Evolutionary conservation across 2,329 filamentous ascomycete species (phyloP).

Genomic region (Aschersonia sp.): DNA sequence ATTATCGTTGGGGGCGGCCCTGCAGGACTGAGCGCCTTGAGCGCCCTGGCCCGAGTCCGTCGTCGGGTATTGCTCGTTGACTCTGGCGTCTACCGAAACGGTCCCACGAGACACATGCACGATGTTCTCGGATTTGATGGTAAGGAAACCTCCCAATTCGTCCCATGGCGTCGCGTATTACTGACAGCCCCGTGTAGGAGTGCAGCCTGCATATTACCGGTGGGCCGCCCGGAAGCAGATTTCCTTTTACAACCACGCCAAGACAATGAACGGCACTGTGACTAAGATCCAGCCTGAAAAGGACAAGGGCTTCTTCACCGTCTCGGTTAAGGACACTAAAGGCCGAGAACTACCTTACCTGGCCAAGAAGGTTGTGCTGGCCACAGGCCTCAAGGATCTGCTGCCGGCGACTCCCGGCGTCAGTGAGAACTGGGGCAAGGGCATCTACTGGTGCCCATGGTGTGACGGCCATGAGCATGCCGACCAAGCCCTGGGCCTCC

Average conservation of each 20-base stretch:
- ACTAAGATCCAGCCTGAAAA: constrained; percentile 22
- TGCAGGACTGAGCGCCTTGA: constrained; percentile 36
- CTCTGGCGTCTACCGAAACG: constrained; percentile 43
- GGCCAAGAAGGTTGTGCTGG: constrained; percentile 40
- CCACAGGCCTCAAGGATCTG: constrained; percentile 39
- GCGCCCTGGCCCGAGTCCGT: constrained; percentile 42
- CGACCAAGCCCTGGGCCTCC: constrained; percentile 39
- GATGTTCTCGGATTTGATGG: constrained; percentile 47
- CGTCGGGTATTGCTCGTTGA: constrained; percentile 41
- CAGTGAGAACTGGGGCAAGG: constrained; percentile 38
- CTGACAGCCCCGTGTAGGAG: constrained; percentile 20
- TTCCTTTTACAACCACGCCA: constrained; percentile 31
- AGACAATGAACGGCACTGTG: constrained; percentile 37
- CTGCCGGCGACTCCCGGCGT: constrained; percentile 40
- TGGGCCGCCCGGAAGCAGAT: constrained; percentile 37
- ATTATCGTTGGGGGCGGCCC: constrained; percentile 44
- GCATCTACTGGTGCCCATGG: constrained; percentile 51
- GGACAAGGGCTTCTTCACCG: constrained; percentile 29
- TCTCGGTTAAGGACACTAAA: constrained; percentile 13
- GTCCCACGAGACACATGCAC: constrained; percentile 41
- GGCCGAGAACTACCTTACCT: constrained; percentile 19
- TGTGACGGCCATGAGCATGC: constrained; percentile 49
- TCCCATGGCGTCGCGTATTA: too few relatives aligned
- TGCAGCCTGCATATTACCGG: constrained; percentile 39
- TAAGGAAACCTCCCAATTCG: constrained; percentile 10